Evolutionary conservation across 2,329 filamentous ascomycete species (phyloP).

Genomic region (Cercospora zeina): DNA sequence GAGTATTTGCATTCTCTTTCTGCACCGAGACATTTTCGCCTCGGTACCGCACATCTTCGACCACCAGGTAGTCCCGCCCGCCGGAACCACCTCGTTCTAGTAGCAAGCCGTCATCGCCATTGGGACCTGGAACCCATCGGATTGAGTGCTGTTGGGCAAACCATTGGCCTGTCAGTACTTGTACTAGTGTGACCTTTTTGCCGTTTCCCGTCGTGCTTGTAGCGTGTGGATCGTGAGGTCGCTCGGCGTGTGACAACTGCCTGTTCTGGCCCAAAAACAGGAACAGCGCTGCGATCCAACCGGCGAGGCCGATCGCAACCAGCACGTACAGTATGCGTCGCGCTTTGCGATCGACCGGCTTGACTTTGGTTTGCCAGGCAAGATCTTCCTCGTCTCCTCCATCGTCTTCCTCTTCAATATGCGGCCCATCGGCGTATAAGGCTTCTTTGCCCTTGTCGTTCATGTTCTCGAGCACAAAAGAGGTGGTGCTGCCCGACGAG

Average conservation of each 20-base stretch:
- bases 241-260: slow-evolving; percentile 65
- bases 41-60: slow-evolving; percentile 75
- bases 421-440: slow-evolving; percentile 41
- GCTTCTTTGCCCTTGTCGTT: slow-evolving; percentile 58
- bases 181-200: slow-evolving; percentile 71
- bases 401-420: slow-evolving; percentile 50
- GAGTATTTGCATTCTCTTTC: slow-evolving; percentile 59
- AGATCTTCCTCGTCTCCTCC: slow-evolving; percentile 49
- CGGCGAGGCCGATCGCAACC: slow-evolving; percentile 61
- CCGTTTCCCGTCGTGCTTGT: slow-evolving; percentile 63
- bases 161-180: slow-evolving; percentile 68
- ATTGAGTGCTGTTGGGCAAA: slow-evolving; percentile 64
- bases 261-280: slow-evolving; percentile 65
- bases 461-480: slow-evolving; percentile 76
- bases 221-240: slow-evolving; percentile 68
- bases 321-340: slow-evolving; percentile 64
- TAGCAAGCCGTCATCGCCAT: slow-evolving; percentile 79
- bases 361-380: slow-evolving; percentile 44
- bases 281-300: slow-evolving; percentile 68
- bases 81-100: slow-evolving; percentile 66
- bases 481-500: slow-evolving; percentile 81
- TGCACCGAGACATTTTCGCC: slow-evolving; percentile 46
- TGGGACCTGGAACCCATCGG: slow-evolving; percentile 72
- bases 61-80: slow-evolving; percentile 74
- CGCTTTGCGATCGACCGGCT: slow-evolving; percentile 64